phyloP scores from a whole-genome alignment of 2,329 filamentous ascomycete genomes.

The Cyphellophora europaea region DNA sequence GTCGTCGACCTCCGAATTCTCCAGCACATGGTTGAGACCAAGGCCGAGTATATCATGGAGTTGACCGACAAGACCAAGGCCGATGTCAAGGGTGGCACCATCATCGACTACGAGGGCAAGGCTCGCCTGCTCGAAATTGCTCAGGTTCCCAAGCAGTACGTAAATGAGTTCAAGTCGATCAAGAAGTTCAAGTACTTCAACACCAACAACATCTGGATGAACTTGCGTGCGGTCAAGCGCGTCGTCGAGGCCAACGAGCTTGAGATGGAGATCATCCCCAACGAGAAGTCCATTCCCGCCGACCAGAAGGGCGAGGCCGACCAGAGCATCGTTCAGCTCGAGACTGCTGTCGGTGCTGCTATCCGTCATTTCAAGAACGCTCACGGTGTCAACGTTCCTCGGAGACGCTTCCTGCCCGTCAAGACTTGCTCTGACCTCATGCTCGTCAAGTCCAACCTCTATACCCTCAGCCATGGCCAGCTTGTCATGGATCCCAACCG shows the following conservation, averaged over 20 bases:
- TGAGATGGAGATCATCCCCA: conserved; percentile 99
- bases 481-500: conserved; percentile 93
- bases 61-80: conserved; percentile 99
- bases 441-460: conserved; percentile 99
- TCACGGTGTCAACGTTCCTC: conserved; percentile 97
- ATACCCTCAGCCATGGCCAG: conserved; percentile 97
- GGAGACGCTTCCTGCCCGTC: conserved; percentile 95
- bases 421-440: conserved; percentile 99
- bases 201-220: conserved; percentile 99
- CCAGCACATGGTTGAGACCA: conserved; percentile 98
- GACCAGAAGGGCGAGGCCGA: conserved; percentile 99
- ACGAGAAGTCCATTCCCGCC: conserved; percentile 95
- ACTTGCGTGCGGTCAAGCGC: conserved; percentile 93
- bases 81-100: conserved; percentile 99
- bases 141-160: conserved; percentile 98
- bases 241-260: conserved; percentile 98
- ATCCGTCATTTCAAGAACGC: conserved; percentile 99
- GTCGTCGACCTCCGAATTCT: conserved; percentile 97
- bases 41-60: conserved; percentile 99
- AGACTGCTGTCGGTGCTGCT: conserved; percentile 95
- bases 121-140: conserved; percentile 97
- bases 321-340: conserved; percentile 92
- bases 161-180: conserved; percentile 99
- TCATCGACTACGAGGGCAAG: conserved; percentile 97
- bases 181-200: conserved; percentile 99